Evolutionary conservation across 148 eudicot species (phyloP).

Genomic region (Rhododendron griersonianum): DNA sequence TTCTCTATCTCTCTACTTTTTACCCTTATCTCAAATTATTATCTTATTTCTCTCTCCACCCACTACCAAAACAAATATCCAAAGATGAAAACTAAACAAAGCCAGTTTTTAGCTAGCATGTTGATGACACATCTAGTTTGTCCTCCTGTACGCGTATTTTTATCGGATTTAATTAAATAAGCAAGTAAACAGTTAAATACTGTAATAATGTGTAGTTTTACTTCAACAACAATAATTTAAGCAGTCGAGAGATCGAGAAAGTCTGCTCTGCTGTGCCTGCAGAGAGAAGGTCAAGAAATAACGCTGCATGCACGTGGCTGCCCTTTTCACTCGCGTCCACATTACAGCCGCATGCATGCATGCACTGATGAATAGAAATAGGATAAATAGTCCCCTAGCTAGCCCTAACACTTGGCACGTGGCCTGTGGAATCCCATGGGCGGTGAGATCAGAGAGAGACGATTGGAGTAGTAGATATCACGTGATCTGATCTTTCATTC

Average conservation of each 20-base stretch:
- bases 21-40: too few relatives aligned
- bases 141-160: not conserved
- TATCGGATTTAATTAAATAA: not conserved
- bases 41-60: too few relatives aligned
- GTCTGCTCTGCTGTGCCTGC: too few relatives aligned
- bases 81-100: too few relatives aligned
- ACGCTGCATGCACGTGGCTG: constrained; percentile 3
- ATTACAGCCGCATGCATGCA: not conserved
- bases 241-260: too few relatives aligned
- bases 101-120: not conserved
- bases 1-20: too few relatives aligned
- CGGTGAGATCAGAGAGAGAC: not conserved
- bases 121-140: not conserved
- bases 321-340: not conserved
- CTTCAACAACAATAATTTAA: not conserved
- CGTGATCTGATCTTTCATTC: not conserved
- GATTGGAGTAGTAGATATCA: not conserved
- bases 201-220: not conserved
- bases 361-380: not conserved
- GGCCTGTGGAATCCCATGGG: not conserved
- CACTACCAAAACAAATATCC: too few relatives aligned
- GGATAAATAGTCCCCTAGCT: not conserved
- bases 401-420: not conserved
- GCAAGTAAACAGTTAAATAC: too few relatives aligned
- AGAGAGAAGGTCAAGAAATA: not conserved